phyloP scores from a whole-genome alignment of 2,329 filamentous ascomycete species.

The Exophiala lecanii-corni region DNA sequence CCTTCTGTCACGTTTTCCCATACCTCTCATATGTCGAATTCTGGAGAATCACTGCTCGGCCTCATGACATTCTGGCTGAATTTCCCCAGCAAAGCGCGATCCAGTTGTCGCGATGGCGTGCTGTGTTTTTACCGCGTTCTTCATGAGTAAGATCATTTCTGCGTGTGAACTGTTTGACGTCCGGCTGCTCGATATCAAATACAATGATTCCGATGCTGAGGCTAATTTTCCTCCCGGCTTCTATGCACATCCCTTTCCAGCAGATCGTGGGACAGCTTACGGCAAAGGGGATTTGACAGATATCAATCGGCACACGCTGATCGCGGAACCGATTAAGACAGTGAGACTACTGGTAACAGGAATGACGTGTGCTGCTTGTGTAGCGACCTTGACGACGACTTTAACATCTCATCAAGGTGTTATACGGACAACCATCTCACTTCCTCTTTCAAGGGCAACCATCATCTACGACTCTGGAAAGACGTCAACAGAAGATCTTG shows the following conservation, averaged over 20 bases:
- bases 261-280: neutral
- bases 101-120: constrained; percentile 21
- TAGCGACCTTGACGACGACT: constrained; percentile 6
- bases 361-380: constrained; percentile 19
- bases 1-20: no score
- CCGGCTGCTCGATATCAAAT: constrained; percentile 16
- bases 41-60: no score
- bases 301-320: neutral
- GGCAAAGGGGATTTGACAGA: neutral
- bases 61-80: neutral
- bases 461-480: constrained; percentile 7
- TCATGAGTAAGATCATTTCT: constrained; percentile 20
- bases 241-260: neutral
- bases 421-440: constrained; percentile 9
- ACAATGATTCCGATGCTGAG: constrained; percentile 17
- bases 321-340: constrained; percentile 1
- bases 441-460: constrained; percentile 12
- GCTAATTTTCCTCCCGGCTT: neutral
- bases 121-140: constrained; percentile 19
- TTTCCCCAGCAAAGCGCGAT: neutral
- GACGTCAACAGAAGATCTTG: constrained; percentile 6
- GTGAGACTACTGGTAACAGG: constrained; percentile 9
- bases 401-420: constrained; percentile 7
- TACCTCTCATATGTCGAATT: no score
- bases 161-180: constrained; percentile 20